Base-by-base conservation (phyloP, 2,329 filamentous ascomycete species). In the Penicillium nordicum region DNA sequence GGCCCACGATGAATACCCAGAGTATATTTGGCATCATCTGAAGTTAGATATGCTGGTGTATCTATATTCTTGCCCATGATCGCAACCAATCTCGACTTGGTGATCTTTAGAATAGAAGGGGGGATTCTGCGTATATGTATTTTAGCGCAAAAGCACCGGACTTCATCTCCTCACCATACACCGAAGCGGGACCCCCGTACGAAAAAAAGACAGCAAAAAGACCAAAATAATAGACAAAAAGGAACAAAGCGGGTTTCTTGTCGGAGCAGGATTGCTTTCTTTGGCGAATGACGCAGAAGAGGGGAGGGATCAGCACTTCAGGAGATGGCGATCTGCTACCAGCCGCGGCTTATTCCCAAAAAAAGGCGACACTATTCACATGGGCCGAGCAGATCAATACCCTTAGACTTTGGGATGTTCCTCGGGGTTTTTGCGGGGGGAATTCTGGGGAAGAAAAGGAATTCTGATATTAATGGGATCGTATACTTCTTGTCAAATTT, bases 1-100 rank as follows among this genome's bases (percentile, higher is more conserved):
- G 70, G 69, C 16, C 70, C 70, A 18, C 70, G 67, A 60, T 70
- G 63, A 30, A 62, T 51, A 45, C 70, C 70, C 30, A 72, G 57
- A 10, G 65, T 67, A 42, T 69, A 69, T 51, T 67, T 72, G 47
- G 68, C 69, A 40, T 63, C 62, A 38, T 69, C 60, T 50, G 64
- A 63, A 56, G 45, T 61, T 57, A 67, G 55, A 59, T 67, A 65
- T 45, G 65, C 57, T 9, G 65, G 62, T 34, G 66, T 67, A 59
- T 62, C 65, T 49, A 47, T 50, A 30, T 51, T 61, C 46, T 60
- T 63, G 55, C 51, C 63, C 64, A 71, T 69, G 37, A 50, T 65
- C 51, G 47, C 53, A 34, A 50, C 50, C 50, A 50, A 43, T 30
- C 6, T 23, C 29, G 7, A 30, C 29, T 34, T 34, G 12, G 5